These are phyloP conservation scores for Angomonas ambiguus DNA, from an alignment of 208 protist species.

Conservation along the genomic window DNA sequence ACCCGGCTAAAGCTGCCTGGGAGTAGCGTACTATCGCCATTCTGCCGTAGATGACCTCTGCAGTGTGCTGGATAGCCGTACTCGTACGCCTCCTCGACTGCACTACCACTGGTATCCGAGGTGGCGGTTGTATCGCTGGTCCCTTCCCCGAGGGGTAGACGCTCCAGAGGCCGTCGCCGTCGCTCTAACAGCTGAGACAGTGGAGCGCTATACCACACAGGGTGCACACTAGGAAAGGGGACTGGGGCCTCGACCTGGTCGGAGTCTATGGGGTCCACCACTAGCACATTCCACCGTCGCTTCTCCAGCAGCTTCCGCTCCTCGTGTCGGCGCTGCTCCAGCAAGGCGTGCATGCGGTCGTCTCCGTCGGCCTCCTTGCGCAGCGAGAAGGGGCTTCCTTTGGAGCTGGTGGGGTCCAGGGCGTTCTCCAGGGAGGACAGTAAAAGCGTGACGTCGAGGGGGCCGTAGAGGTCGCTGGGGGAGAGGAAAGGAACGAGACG, in stretches of 20 bases:
- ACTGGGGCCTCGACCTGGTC: conserved; percentile 28
- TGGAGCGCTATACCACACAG: conserved; percentile 19
- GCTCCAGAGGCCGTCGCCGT: not conserved
- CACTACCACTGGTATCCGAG: not conserved
- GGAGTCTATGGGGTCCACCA: conserved; percentile 53
- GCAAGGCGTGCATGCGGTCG: conserved; percentile 17
- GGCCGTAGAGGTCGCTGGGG: conserved; percentile 33
- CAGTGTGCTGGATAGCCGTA: conserved; percentile 23
- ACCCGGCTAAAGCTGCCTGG: not conserved
- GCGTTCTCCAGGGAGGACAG: not conserved
- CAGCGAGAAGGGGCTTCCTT: conserved; percentile 31
- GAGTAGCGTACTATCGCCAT: conserved; percentile 62
- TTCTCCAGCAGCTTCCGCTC: conserved; percentile 23
- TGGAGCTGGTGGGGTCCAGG: not conserved
- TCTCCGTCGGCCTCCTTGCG: conserved; percentile 31
- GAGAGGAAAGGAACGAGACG: conserved; percentile 24
- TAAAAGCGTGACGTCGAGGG: conserved; percentile 9
- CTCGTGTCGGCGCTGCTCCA: conserved; percentile 18
- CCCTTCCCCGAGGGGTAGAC: not conserved
- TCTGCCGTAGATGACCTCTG: conserved; percentile 50
- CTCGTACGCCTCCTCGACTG: not conserved
- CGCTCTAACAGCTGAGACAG: not conserved
- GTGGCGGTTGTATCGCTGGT: too few species aligned
- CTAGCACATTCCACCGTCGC: conserved; percentile 44
- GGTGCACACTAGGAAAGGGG: conserved; percentile 51